phyloP scores from a whole-genome alignment of 2,329 filamentous ascomycete genomes.

The Fusarium nanum region DNA sequence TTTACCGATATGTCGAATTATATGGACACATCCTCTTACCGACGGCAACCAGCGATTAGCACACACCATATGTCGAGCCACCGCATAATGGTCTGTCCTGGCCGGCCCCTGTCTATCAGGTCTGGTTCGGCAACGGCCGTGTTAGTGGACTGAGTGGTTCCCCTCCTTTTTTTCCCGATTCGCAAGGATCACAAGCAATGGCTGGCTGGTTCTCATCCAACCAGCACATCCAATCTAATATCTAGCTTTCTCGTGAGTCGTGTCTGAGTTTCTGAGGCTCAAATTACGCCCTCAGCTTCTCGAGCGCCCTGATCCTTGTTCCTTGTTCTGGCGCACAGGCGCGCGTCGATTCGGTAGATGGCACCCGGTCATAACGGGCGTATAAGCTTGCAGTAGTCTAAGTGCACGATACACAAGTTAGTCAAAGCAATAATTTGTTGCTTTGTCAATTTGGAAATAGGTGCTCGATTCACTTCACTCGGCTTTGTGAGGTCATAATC shows the following conservation, averaged over 20 bases:
- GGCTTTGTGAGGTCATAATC: not conserved
- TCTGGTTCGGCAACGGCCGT: conserved; percentile 41
- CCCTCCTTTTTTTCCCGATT: conserved; percentile 26
- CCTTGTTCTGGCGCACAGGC: conserved; percentile 26
- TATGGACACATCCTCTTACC: conserved; percentile 29
- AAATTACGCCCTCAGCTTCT: conserved; percentile 3
- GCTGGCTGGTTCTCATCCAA: conserved; percentile 19
- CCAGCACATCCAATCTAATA: conserved; percentile 31
- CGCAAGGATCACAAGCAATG: conserved; percentile 21
- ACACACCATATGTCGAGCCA: conserved; percentile 35
- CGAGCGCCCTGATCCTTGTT: conserved; percentile 26
- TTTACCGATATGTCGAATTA: conserved; percentile 1
- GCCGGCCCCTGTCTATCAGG: conserved; percentile 28
- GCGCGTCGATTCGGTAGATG: conserved; percentile 30
- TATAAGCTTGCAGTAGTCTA: conserved; percentile 28
- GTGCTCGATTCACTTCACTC: not conserved
- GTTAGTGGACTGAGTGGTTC: conserved; percentile 37
- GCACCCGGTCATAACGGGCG: conserved; percentile 12
- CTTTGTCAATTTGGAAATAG: not conserved
- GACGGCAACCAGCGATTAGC: conserved; percentile 9
- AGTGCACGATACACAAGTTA: not conserved
- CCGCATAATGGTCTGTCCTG: conserved; percentile 34
- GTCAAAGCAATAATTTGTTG: not conserved
- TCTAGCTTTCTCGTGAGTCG: conserved; percentile 4
- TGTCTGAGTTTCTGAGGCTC: conserved; percentile 7